Evolutionary conservation across 2,329 filamentous ascomycete genomes (phyloP).

Genomic region (Stenocarpella maydis): DNA sequence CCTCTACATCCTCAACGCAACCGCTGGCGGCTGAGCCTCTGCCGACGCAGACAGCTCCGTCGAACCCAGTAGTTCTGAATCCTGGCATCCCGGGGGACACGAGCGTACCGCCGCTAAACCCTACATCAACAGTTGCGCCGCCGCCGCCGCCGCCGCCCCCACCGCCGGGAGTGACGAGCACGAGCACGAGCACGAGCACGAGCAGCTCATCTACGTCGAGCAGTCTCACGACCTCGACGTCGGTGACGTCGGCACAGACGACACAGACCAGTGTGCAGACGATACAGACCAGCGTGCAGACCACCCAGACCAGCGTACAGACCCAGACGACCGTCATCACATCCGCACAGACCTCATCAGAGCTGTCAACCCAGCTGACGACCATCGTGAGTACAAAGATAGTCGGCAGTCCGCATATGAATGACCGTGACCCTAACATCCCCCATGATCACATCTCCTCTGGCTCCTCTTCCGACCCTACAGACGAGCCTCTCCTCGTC

Average conservation of each 20-base stretch:
- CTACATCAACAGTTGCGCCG: conserved; percentile 17
- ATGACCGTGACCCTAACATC: conserved; percentile 13
- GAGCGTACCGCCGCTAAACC: conserved; percentile 21
- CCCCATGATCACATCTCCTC: conserved; percentile 10
- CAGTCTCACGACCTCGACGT: conserved; percentile 16
- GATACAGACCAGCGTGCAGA: conserved; percentile 11
- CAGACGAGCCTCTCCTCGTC: conserved; percentile 8
- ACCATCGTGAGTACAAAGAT: conserved; percentile 18
- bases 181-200: neutral
- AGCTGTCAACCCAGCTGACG: conserved; percentile 14
- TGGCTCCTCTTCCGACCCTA: neutral
- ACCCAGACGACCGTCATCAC: conserved; percentile 7
- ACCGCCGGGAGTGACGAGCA: neutral
- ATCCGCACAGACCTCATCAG: neutral
- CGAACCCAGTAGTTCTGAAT: conserved; percentile 16
- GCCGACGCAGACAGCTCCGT: neutral
- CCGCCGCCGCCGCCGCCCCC: neutral
- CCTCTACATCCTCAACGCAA: neutral
- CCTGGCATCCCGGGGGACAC: neutral
- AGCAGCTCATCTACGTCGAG: neutral
- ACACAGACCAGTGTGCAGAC: conserved; percentile 14
- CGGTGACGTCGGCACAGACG: conserved; percentile 16
- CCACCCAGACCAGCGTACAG: conserved; percentile 9
- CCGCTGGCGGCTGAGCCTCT: conserved; percentile 5
- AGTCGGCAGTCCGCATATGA: neutral